Evolutionary conservation across 768 basidiomycete genomes (phyloP).

Genomic region (Rhodotorula graminis): DNA sequence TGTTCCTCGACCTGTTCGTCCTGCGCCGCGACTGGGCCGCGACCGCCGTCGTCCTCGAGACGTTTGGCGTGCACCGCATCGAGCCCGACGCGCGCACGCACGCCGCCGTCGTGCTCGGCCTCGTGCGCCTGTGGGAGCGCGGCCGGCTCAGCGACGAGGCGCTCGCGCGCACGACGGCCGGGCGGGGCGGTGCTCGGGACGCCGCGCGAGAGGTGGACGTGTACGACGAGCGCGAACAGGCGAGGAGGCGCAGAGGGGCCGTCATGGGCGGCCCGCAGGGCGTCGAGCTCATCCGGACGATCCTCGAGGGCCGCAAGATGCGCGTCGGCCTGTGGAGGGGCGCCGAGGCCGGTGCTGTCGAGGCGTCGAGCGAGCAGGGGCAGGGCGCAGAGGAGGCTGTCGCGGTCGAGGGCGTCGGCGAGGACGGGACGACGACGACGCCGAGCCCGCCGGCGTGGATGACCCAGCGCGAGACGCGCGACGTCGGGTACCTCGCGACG

Average conservation of each 20-base stretch:
- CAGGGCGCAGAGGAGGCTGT: background rate
- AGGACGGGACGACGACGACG: background rate
- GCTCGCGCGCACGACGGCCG: background rate
- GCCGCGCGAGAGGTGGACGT: too few species aligned
- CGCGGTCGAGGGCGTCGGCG: background rate
- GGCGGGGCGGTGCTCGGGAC: too few species aligned
- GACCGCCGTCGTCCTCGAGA: conserved; percentile 25
- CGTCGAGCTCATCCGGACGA: conserved; percentile 9
- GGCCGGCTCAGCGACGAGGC: background rate
- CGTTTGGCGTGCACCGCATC: conserved; percentile 27
- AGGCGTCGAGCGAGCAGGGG: too few species aligned
- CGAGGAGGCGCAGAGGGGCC: background rate
- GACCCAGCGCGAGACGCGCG: conserved; percentile 11
- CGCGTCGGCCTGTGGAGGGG: conserved; percentile 15
- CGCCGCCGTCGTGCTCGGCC: conserved; percentile 20
- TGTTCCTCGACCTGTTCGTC: conserved; percentile 19
- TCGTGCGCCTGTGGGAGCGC: conserved; percentile 28
- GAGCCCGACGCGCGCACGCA: conserved; percentile 21
- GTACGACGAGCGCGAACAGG: background rate
- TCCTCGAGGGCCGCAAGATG: conserved; percentile 17
- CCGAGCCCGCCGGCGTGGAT: background rate
- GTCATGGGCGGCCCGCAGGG: background rate
- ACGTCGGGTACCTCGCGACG: conserved; percentile 12
- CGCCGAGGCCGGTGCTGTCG: too few species aligned
- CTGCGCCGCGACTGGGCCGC: conserved; percentile 1